These are phyloP conservation scores for Cyclocybe cylindracea DNA, from an alignment of 768 basidiomycete species.

Conservation along the genomic window DNA sequence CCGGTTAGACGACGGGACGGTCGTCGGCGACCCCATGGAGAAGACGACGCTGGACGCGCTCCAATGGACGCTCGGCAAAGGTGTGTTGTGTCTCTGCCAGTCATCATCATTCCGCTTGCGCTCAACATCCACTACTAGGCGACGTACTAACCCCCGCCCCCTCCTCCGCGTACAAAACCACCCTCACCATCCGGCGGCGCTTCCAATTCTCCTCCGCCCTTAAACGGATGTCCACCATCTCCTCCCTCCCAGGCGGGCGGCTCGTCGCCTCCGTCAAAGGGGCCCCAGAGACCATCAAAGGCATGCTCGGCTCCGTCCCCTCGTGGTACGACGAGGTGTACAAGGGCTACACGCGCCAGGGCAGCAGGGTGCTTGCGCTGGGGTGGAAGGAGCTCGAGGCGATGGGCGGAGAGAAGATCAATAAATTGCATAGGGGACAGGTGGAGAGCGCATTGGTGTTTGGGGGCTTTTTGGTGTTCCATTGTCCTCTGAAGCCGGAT, in stretches of 20 bases:
- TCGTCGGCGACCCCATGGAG: slow-evolving; percentile 99
- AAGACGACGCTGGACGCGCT: slow-evolving; percentile 92
- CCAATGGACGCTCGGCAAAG: slow-evolving; percentile 81
- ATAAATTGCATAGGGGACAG: slow-evolving; percentile 78
- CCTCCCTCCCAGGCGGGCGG: slow-evolving; percentile 60
- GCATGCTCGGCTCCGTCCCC: slow-evolving; percentile 78
- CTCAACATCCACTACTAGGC: slow-evolving; percentile 37
- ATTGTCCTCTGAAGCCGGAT: slow-evolving; percentile 94
- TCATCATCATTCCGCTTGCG: slow-evolving; percentile 22
- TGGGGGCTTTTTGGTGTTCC: slow-evolving; percentile 98
- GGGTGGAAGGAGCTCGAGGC: slow-evolving; percentile 83
- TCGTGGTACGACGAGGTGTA: slow-evolving; percentile 89
- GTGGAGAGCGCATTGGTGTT: slow-evolving; percentile 82
- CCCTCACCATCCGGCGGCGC: slow-evolving; percentile 79
- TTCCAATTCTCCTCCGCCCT: slow-evolving; percentile 98
- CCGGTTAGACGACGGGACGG: slow-evolving; percentile 87
- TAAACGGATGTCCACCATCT: slow-evolving; percentile 96
- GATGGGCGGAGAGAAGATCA: slow-evolving; percentile 80
- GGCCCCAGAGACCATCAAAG: slow-evolving; percentile 94
- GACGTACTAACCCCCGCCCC: slow-evolving; percentile 69
- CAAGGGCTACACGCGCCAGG: slow-evolving; percentile 91
- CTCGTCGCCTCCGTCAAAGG: slow-evolving; percentile 85
- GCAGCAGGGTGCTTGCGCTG: slow-evolving; percentile 91
- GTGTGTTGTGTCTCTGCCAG: slow-evolving; percentile 31
- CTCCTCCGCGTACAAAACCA: slow-evolving; percentile 54